Evolutionary conservation across 192 early-diverging fungal genomes (phyloP), one percentile per base, ranked within the genome.

Genomic region (Coemansia sp.): DNA sequence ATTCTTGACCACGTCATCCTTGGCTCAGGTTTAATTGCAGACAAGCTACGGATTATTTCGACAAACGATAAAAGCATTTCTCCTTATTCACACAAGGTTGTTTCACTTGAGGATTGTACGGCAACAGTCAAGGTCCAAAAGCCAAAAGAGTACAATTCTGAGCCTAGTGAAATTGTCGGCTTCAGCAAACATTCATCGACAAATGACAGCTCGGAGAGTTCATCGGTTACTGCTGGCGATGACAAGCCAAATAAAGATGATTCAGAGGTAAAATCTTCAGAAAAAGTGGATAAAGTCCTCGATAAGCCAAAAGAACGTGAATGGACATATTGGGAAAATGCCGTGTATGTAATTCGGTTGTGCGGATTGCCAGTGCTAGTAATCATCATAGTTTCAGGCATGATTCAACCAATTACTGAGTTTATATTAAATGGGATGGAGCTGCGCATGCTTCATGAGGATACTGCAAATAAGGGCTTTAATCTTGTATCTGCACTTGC

Each of bases 21-120:
- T 65, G 82, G 60, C 53, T 78, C 81, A 2, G 87, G 86, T 0
- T 54, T 85, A 7, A 71, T 96, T 26, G 75, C 68, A 2, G 84
- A 78, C 52, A 93, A 94, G 82, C 90, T 94, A 2, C 84, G 93
- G 23, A 63, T 98, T 22, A 66, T 98, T 57, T 91, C 94, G 2
- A 95, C 94, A 0, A 91, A 96, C 69, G 85, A 87, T 57, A 81
- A 95, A 2, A 85, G 89, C 58, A 79, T 89, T 56, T 59, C 95
- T 53, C 90, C 92, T 0, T 78, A 86, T 51, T 88, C 87, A 31
- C 87, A 93, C 54, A 86, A 85, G 54, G 75, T 96, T 3, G 59
- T 94, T 8, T 78, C 82, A 14, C 71, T 96, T 63, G 85, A 90
- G 31, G 82, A 90, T 26, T 90, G 93, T 19, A 60, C 19, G 10